Evolutionary conservation across 2,329 filamentous ascomycete species (phyloP).

Genomic region (Akanthomyces dipterigenus): DNA sequence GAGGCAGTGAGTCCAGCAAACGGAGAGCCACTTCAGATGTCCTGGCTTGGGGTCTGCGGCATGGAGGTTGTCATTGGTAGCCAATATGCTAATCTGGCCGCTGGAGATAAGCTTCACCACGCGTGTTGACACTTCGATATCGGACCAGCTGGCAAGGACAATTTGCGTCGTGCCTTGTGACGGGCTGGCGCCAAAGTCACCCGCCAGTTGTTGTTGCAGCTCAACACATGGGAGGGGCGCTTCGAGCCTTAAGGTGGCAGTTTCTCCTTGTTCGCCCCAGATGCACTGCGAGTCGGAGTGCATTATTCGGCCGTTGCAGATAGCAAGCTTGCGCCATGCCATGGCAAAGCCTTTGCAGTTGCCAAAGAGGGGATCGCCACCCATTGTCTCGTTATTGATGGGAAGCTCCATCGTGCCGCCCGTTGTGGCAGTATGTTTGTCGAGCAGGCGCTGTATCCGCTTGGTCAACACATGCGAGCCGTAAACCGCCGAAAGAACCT

Average conservation of each 20-base stretch:
- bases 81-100: not conserved
- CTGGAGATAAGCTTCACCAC: not conserved
- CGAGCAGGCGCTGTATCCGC: not conserved
- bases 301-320: not conserved
- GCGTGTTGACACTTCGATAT: not conserved
- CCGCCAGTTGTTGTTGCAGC: not conserved
- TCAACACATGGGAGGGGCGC: not conserved
- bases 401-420: not conserved
- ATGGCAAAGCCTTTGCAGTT: not conserved
- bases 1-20: not conserved
- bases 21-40: not conserved
- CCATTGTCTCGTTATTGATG: not conserved
- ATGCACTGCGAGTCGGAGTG: not conserved
- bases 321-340: not conserved
- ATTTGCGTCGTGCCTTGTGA: not conserved
- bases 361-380: not conserved
- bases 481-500: not conserved
- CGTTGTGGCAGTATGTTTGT: not conserved
- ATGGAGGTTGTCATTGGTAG: not conserved
- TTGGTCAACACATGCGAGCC: not conserved
- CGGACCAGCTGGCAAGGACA: not conserved
- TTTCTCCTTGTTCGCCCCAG: not conserved
- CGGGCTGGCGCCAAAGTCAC: too few relatives aligned
- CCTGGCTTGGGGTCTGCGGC: not conserved
- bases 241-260: not conserved